A percentile compares a stretch with the other conserved stretches of the same genome.
These are phyloP conservation scores for Penicillium ucsense DNA, from an alignment of 495 filamentous ascomycete genomes.

Conservation along the genomic window DNA sequence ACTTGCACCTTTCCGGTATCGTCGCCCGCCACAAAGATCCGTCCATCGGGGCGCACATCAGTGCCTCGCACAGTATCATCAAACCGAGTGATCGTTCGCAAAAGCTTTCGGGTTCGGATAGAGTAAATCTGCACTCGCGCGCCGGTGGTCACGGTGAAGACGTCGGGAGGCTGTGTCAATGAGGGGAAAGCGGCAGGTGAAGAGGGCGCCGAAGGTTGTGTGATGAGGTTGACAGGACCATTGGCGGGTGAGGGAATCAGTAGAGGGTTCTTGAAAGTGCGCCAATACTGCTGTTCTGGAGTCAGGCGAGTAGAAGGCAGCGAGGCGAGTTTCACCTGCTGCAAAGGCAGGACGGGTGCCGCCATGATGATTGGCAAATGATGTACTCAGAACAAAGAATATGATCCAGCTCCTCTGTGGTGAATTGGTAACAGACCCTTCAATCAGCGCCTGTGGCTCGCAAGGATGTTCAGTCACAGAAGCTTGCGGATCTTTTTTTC, in stretches of 20 bases:
- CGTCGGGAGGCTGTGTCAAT: constrained; percentile 47
- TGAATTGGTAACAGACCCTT: not conserved
- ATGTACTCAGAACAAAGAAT: no score
- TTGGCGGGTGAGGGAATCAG: constrained; percentile 78
- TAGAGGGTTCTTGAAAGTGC: constrained; percentile 79
- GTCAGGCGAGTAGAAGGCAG: constrained; percentile 46
- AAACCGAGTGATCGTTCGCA: constrained; percentile 89
- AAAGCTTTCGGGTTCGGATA: constrained; percentile 72
- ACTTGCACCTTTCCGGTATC: constrained; percentile 86
- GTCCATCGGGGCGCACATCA: constrained; percentile 78
- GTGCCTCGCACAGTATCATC: constrained; percentile 79
- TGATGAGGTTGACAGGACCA: constrained; percentile 79
- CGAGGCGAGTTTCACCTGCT: constrained; percentile 70
- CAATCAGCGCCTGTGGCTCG: not conserved
- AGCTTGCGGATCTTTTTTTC: constrained; percentile 23
- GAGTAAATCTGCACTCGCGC: constrained; percentile 88
- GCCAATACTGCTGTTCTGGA: constrained; percentile 92
- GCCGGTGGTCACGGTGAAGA: constrained; percentile 87
- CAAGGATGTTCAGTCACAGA: constrained; percentile 9
- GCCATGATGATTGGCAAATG: constrained; percentile 52
- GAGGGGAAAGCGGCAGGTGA: constrained; percentile 37
- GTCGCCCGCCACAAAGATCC: constrained; percentile 82
- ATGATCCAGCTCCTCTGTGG: no score
- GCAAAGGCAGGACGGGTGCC: constrained; percentile 71
- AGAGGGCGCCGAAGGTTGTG: constrained; percentile 53